Base-by-base conservation (phyloP, 306 rosid genomes). In the Argentina anserina region DNA sequence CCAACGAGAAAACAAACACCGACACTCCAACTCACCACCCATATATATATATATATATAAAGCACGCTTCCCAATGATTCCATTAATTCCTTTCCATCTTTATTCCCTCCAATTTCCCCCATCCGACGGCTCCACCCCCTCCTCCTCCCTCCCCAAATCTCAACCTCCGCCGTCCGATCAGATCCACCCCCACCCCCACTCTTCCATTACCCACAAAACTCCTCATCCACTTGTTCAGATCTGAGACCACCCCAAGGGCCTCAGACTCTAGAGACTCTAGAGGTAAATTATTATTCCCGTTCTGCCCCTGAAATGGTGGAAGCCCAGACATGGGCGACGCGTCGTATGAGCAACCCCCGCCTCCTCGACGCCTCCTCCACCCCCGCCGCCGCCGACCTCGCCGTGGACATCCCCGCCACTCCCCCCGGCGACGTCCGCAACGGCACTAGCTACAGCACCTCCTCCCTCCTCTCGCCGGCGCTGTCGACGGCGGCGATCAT, bases 261-360 rank as follows among this genome's bases (percentile, higher is more conserved):
- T 3, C 14, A 3, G 36, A 3, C 36, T 33, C n/a, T n/a, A n/a
- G 36, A 33, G 5, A 5, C 36, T 33, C 36, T 33, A 33, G 3
- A 2, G 5, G 3, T 2, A 33, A 2, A 3, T 33, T 33, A 29
- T 3, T 13, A 28, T 72, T 41, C 45, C 70, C 34, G 9, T 43
- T 62, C 31, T 63, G 76, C 39, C 49, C 68, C 9, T 70, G 37
- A 47, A 11, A 92, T 93, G 98, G 97, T 89, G 81, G 98, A 93
- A 81, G 91, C 93, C 4, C 98, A 90, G 82, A 84, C 90, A 83
- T 91, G 97, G 97, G 85, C 91, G 47, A 93, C 98, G 31, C 84
- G 92, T 18, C 81, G 98, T 34, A 89, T 93, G 93, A 87, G 93
- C 97, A 93, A 93, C 65, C 98, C 96, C 0, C 74, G 93, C 67